Conservation (phyloP, 2,329 filamentous ascomycete genomes). For the Ophiocordyceps sinensis region DNA sequence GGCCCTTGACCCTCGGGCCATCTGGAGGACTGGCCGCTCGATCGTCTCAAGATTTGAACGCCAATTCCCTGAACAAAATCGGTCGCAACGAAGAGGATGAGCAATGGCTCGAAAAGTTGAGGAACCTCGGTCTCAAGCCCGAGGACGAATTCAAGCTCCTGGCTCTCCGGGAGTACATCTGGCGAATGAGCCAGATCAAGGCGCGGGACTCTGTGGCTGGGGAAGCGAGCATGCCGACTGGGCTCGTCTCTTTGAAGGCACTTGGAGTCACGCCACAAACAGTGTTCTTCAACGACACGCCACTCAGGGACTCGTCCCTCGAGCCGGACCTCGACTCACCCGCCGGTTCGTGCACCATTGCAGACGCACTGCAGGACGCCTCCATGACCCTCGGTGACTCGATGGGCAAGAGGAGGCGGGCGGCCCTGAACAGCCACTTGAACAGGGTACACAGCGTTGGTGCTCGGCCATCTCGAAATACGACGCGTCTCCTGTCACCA, state of each 20-base stretch:
- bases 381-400: constrained; percentile 73
- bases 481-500: constrained; percentile 16
- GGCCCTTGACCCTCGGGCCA: constrained; percentile 47
- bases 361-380: constrained; percentile 81
- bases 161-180: constrained; percentile 78
- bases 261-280: constrained; percentile 73
- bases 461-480: constrained; percentile 10
- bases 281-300: constrained; percentile 77
- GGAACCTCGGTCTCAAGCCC: constrained; percentile 63
- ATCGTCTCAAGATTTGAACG: constrained; percentile 39
- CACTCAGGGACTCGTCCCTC: constrained; percentile 28
- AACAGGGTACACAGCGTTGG: constrained; percentile 25
- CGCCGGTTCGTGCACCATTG: constrained; percentile 56
- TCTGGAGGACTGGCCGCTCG: constrained; percentile 36
- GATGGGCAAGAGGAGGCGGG: constrained; percentile 35
- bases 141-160: constrained; percentile 89
- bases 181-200: constrained; percentile 65
- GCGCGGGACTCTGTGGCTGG: constrained; percentile 31
- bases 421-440: constrained; percentile 35
- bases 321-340: constrained; percentile 16
- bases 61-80: constrained; percentile 45
- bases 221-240: constrained; percentile 17
- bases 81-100: constrained; percentile 85
- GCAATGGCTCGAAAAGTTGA: constrained; percentile 73
- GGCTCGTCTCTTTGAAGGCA: constrained; percentile 56